Evolutionary conservation across 2,329 filamentous ascomycete species (phyloP).

Genomic region (Sporothrix phasma): DNA sequence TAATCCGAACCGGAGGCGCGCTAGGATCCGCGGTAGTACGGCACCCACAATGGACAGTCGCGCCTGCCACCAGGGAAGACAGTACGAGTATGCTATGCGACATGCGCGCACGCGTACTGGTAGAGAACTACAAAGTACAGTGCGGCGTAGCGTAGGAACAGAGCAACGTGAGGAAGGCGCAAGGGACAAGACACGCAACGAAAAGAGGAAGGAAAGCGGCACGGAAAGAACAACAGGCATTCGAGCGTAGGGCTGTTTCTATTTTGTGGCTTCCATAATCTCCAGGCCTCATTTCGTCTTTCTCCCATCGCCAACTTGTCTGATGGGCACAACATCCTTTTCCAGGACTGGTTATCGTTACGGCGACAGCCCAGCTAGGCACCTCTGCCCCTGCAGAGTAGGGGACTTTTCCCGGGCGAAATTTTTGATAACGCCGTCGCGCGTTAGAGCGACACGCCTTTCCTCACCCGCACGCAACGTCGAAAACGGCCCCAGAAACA

Average conservation of each 20-base stretch:
- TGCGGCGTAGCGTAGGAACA: background rate
- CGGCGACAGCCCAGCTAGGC: background rate
- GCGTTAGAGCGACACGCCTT: constrained; percentile 10
- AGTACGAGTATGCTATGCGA: background rate
- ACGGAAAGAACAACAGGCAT: background rate
- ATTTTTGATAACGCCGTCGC: constrained; percentile 11
- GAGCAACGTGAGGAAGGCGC: background rate
- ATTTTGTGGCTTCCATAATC: background rate
- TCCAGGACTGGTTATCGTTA: background rate
- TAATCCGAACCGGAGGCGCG: constrained; percentile 4
- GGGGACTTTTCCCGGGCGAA: constrained; percentile 5
- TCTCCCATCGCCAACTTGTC: background rate
- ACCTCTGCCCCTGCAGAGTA: background rate
- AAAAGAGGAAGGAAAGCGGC: background rate
- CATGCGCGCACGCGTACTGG: constrained; percentile 3
- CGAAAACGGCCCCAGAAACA: background rate
- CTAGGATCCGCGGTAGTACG: background rate
- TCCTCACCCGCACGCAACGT: constrained; percentile 2
- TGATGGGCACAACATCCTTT: background rate
- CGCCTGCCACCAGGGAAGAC: background rate
- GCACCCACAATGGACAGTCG: background rate
- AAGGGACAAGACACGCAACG: background rate
- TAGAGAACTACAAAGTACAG: no score
- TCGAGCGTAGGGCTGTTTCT: background rate
- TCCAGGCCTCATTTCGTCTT: background rate